Conservation (phyloP, 2,329 filamentous ascomycete genomes). For the Colletotrichum sp. region DNA sequence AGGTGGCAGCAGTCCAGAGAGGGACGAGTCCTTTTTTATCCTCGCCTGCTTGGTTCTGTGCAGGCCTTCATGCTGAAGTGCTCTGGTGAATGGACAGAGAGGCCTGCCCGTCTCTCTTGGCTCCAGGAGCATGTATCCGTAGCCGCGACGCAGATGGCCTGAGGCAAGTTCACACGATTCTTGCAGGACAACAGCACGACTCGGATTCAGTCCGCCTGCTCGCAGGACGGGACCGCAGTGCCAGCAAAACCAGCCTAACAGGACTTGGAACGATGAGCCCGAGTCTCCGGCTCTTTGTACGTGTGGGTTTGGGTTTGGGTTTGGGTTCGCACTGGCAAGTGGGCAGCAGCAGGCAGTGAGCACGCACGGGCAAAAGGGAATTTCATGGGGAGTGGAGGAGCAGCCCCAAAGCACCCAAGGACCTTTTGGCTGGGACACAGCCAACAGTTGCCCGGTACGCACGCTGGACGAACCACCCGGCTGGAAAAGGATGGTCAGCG, state of each 20-base stretch:
- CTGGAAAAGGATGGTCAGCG: constrained; percentile 6
- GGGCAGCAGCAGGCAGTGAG: neutral
- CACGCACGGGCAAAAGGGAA: neutral
- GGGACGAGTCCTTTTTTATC: neutral
- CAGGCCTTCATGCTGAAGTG: neutral
- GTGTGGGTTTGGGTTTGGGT: neutral
- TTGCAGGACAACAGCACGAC: neutral
- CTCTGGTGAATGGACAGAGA: neutral
- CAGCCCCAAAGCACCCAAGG: neutral
- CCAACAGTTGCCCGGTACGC: neutral
- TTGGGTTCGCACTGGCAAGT: neutral
- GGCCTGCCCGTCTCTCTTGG: neutral
- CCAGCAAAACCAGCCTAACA: neutral
- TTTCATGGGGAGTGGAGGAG: neutral
- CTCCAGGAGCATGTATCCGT: neutral
- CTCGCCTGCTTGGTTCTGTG: neutral
- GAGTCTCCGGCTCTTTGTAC: constrained; percentile 9
- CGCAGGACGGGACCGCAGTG: neutral
- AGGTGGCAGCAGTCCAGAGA: neutral
- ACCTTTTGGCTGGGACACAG: neutral
- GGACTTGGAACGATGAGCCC: neutral
- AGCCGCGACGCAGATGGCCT: neutral
- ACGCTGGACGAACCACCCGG: constrained; percentile 7
- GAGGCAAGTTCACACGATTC: neutral
- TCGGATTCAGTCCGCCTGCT: neutral